Evolutionary conservation across 768 basidiomycete genomes (phyloP), one percentile per base, ranked within the genome.

Genomic region (Steccherinum ochraceum): DNA sequence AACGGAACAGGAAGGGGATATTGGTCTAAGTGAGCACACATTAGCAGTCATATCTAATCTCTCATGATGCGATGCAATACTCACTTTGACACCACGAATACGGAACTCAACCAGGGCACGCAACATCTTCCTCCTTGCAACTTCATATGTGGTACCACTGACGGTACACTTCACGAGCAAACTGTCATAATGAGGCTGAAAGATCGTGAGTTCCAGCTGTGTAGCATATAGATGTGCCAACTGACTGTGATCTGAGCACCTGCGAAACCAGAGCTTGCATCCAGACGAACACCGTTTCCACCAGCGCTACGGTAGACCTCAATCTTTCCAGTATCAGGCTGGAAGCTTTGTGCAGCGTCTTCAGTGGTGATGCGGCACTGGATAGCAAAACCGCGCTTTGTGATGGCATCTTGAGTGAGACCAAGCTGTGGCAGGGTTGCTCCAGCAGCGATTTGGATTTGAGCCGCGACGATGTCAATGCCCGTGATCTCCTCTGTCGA

Each of bases 71-170:
- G n/a, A 20, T 24, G 26, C 25, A 45, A 46, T 24, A n/a, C 62
- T n/a, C 40, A 84, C 90, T 83, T 97, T 97, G 69, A 97, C 93
- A 60, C 96, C 96, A 58, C 96, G 92, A 60, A 99, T 98, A 61
- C 96, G 89, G 85, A 98, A 99, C 67, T 99, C 96, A 44, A 99
- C 93, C n/a, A 99, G 81, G 26, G 96, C 95, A 60, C 96, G 90
- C 49, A 99, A 82, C 93, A 98, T 98, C 78, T 99, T 99, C 58
- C 96, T 80, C 53, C 96, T 86, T 30, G 96, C 96, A 47, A 99
- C 94, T 64, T 99, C 96, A 63, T 97, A 99, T 0, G 95, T 98
- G 2, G 96, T 94, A 46, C 96, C 96, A 55, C 86, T 92, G 50
- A 95, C 93, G 35, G 84, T 86, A 62, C 91, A 93, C 72, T 99